A percentile compares a stretch with the other conserved stretches of the same genome.
phyloP scores from a whole-genome alignment of 2,329 filamentous ascomycete species.

The Diaporthe caulivora region DNA sequence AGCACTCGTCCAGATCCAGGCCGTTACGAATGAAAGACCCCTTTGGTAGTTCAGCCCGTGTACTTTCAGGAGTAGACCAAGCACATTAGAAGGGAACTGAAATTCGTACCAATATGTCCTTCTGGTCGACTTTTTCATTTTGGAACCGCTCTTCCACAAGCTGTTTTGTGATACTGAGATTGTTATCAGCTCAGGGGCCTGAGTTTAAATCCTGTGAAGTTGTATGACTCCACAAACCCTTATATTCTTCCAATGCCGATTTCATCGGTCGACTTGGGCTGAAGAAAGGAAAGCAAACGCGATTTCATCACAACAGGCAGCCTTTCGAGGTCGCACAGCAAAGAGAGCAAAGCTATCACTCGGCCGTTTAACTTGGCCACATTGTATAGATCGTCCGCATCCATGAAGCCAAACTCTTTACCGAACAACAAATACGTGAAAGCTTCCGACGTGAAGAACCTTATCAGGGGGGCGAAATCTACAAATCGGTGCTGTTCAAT shows the following conservation, averaged over 20 bases:
- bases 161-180: not conserved
- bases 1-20: not conserved
- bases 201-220: rapidly evolving
- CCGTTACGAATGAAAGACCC: constrained; percentile 5
- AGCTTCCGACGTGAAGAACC: not conserved
- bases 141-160: not conserved
- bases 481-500: not conserved
- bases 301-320: not conserved
- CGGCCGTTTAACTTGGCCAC: not conserved
- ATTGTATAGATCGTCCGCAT: not conserved
- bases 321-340: not conserved
- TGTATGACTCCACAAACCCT: not conserved
- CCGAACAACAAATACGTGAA: not conserved
- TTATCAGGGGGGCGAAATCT: not conserved
- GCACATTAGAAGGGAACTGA: no score
- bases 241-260: not conserved
- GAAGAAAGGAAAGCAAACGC: not conserved
- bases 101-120: not conserved
- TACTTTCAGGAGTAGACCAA: no score
- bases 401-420: constrained; percentile 1
- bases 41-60: not conserved
- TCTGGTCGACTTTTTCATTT: not conserved
- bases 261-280: not conserved
- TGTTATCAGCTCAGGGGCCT: not conserved
- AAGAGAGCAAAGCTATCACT: not conserved